Conservation (phyloP, 805 yeast species). For the Metschnikowia henanensis region DNA sequence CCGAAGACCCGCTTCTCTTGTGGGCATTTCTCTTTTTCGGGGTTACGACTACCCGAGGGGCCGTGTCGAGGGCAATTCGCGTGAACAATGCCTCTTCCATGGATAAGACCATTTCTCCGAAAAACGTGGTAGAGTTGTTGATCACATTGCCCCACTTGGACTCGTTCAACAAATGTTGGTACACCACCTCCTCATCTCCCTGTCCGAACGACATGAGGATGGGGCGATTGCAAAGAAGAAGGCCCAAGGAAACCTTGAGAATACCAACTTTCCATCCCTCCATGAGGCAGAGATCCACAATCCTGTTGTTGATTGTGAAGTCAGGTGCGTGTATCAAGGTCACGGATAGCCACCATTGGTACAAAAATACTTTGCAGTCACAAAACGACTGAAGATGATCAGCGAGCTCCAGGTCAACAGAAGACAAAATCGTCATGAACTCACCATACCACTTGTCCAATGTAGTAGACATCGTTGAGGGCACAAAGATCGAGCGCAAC, state of each 20-base stretch:
- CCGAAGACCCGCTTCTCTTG: slow-evolving; percentile 20
- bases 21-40: slow-evolving; percentile 8
- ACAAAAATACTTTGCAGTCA: slow-evolving; percentile 50
- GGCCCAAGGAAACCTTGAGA: slow-evolving; percentile 55
- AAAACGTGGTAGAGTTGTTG: slow-evolving; percentile 37
- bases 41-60: slow-evolving; percentile 5
- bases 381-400: slow-evolving; percentile 42
- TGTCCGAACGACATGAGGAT: slow-evolving; percentile 32
- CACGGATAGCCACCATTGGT: slow-evolving; percentile 67
- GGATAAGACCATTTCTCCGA: slow-evolving; percentile 36
- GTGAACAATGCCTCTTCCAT: slow-evolving; percentile 36
- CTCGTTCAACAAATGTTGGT: slow-evolving; percentile 44
- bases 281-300: slow-evolving; percentile 51
- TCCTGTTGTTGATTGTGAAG: slow-evolving; percentile 44
- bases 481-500: slow-evolving; percentile 49
- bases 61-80: neutral
- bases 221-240: slow-evolving; percentile 49
- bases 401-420: slow-evolving; percentile 40
- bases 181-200: slow-evolving; percentile 44
- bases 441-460: slow-evolving; percentile 52
- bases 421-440: slow-evolving; percentile 45
- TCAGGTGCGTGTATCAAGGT: slow-evolving; percentile 62
- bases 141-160: slow-evolving; percentile 44
- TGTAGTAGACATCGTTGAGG: slow-evolving; percentile 54
- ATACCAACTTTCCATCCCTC: slow-evolving; percentile 55